A percentile compares a stretch with the other conserved stretches of the same genome.
These are phyloP conservation scores for Rutstroemia sp. DNA, from an alignment of 2,329 filamentous ascomycete species.

Conservation along the genomic window DNA sequence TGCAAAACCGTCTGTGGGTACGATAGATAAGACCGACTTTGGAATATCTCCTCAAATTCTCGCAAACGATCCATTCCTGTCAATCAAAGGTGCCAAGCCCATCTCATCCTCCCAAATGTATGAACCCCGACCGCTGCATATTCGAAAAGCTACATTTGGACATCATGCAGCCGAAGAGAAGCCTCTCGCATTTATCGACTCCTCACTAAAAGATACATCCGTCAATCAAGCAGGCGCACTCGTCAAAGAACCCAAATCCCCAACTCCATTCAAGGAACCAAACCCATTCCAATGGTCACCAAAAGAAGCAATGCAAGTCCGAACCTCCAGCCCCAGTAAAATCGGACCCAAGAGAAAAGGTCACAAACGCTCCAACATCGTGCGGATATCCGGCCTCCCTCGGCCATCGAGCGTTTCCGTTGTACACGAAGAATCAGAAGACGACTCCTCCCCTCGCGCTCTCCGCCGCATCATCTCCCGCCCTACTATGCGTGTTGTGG, in stretches of 20 bases:
- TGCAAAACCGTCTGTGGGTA: background rate
- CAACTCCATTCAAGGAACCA: background rate
- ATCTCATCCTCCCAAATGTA: constrained; percentile 7
- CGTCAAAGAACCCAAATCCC: background rate
- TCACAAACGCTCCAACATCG: constrained; percentile 22
- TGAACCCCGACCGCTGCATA: constrained; percentile 17
- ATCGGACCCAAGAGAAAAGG: constrained; percentile 14
- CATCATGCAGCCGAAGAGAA: constrained; percentile 14
- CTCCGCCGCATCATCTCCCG: constrained; percentile 9
- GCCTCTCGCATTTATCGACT: constrained; percentile 8
- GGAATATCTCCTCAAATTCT: constrained; percentile 8
- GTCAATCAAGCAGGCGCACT: constrained; percentile 16
- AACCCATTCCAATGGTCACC: constrained; percentile 27
- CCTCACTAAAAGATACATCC: constrained; percentile 19
- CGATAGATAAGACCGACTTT: constrained; percentile 1
- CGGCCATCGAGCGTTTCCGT: constrained; percentile 19
- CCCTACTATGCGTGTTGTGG: constrained; percentile 7
- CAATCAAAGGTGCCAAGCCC: constrained; percentile 16
- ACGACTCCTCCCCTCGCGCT: constrained; percentile 8
- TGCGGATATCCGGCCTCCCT: constrained; percentile 22
- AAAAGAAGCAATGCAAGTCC: constrained; percentile 16
- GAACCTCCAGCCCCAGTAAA: constrained; percentile 11
- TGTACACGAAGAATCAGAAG: constrained; percentile 22
- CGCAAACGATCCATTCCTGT: constrained; percentile 20
- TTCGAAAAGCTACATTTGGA: constrained; percentile 24